These are phyloP conservation scores for Clarkia xantiana DNA, from an alignment of 345 rosid species.

Conservation along the genomic window DNA sequence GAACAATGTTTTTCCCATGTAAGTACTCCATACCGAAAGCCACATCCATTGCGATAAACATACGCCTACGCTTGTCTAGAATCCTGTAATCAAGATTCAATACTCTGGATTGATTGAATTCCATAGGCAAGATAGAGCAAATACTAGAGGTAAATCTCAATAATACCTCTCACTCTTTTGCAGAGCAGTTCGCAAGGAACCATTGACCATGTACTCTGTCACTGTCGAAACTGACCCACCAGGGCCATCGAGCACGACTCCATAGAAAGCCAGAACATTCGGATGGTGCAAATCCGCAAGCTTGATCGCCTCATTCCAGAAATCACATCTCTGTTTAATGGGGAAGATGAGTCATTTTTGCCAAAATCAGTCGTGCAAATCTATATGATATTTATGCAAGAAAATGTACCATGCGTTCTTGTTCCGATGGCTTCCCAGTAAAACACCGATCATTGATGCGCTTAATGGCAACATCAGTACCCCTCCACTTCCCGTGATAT, in stretches of 20 bases:
- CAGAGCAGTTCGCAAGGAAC: constrained; percentile 48
- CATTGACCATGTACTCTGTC: constrained; percentile 65
- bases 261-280: constrained; percentile 65
- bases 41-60: constrained; percentile 55
- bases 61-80: constrained; percentile 47
- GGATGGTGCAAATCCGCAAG: constrained; percentile 79
- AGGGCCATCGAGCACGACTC: constrained; percentile 60
- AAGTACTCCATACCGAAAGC: constrained; percentile 71
- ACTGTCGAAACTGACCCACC: constrained; percentile 67
- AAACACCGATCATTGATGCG: constrained; percentile 49
- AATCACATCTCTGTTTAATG: constrained; percentile 38
- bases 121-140: neutral
- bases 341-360: neutral
- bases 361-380: neutral
- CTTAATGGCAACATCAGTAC: constrained; percentile 51
- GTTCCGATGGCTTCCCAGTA: constrained; percentile 51
- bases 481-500: constrained; percentile 71
- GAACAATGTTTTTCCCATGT: constrained; percentile 59
- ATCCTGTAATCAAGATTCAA: constrained; percentile 16
- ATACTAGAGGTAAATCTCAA: neutral
- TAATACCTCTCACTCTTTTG: constrained; percentile 53
- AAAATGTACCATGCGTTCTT: constrained; percentile 45
- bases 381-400: neutral
- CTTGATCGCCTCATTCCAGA: constrained; percentile 70
- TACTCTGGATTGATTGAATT: too few relatives aligned